Base-by-base conservation (phyloP, 2,329 filamentous ascomycete genomes). In the Cladophialophora psammophila region DNA sequence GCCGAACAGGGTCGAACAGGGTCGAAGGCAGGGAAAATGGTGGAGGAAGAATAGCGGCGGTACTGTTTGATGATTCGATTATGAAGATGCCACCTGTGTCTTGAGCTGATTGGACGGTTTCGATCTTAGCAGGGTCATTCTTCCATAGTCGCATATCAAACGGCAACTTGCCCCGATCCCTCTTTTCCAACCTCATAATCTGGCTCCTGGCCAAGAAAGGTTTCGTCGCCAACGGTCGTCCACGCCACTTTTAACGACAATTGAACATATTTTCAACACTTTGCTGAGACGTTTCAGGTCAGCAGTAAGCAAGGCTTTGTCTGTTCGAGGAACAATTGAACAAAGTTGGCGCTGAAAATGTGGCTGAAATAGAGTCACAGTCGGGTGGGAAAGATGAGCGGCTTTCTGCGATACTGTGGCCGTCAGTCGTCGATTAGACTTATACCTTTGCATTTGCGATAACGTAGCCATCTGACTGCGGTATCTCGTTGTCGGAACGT, bases 81-180 rank as follows among this genome's bases (percentile, higher is more conserved):
- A 55, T 8, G 53, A 55, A 31, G 45, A 35, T 45, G 59, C 59
- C 59, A 61, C 45, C 42, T 9, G 48, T 38, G 18, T 38, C 18
- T 15, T 31, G 26, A 54, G 42, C 59, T 45, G 48, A 61, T 61
- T 61, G 59, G 48, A 31, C 35, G 12, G 48, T 20, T 54, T 10
- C 13, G 45, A 61, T 61, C 59, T 35, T 20, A 61, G 20, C 32
- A 53, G 59, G 34, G 35, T 6, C 5, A 32, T 20, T 36, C 50
- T 42, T 31, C 48, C 45, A 26, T 5, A 18, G 48, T 38, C 40
- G 59, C 59, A 34, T 31, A 61, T 54, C 59, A 45, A 13, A 32
- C 59, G 12, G 48, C 34, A 38, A 31, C 18, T 54, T 53, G 48
- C 45, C 45, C 34, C 59, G 35, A n/a, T 54, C 42, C 31, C 38